These are phyloP conservation scores for Russula emetica DNA, from an alignment of 768 basidiomycete genomes.

Conservation along the genomic window DNA sequence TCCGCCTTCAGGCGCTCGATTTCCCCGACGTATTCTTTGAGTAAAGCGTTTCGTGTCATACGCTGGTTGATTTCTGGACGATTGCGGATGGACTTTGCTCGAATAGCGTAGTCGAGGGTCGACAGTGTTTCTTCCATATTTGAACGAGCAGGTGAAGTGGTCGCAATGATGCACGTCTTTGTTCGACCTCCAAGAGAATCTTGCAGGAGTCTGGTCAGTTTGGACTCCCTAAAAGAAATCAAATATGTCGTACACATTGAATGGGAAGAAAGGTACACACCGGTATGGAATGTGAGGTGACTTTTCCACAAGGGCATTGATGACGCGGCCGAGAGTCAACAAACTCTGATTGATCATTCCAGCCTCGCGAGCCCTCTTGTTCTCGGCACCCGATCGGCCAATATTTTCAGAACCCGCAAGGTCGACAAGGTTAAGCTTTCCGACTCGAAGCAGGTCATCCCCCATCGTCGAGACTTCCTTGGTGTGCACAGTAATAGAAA, in stretches of 20 bases:
- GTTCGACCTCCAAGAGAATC: constrained; percentile 98
- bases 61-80: constrained; percentile 94
- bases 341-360: constrained; percentile 99
- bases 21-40: constrained; percentile 91
- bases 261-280: constrained; percentile 39
- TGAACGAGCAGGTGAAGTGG: constrained; percentile 87
- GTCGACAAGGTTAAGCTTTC: constrained; percentile 96
- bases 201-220: constrained; percentile 94
- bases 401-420: constrained; percentile 98
- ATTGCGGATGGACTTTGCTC: constrained; percentile 93
- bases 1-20: constrained; percentile 92
- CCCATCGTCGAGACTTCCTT: constrained; percentile 76
- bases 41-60: constrained; percentile 84
- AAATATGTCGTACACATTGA: not conserved
- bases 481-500: constrained; percentile 91
- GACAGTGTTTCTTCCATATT: constrained; percentile 97
- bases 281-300: constrained; percentile 92
- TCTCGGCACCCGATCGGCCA: constrained; percentile 90
- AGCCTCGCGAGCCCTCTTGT: constrained; percentile 91
- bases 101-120: constrained; percentile 92
- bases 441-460: constrained; percentile 87
- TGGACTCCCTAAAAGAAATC: constrained; percentile 68
- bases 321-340: constrained; percentile 93
- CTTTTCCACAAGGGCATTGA: constrained; percentile 91
- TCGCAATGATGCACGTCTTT: constrained; percentile 97